These are phyloP conservation scores for Mucor plumbeus DNA, from an alignment of 371 early-diverging fungal genomes.

Conservation along the genomic window DNA sequence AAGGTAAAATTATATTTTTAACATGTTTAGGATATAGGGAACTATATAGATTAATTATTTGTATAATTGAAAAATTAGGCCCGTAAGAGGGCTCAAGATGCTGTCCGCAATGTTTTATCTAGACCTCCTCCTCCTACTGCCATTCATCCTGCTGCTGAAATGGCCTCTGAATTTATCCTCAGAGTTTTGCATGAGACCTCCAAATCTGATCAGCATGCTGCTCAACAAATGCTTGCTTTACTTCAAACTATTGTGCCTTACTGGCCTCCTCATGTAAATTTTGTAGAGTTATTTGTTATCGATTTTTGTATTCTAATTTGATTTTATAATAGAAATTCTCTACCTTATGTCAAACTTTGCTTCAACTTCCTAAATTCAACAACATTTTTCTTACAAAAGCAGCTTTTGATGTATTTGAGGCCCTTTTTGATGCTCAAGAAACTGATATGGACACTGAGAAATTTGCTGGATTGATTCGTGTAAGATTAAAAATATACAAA, in stretches of 20 bases:
- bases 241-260: slow-evolving; percentile 74
- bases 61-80: slow-evolving; percentile 20
- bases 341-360: slow-evolving; percentile 74
- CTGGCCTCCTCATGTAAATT: slow-evolving; percentile 72
- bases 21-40: too few species aligned
- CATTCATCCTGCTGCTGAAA: slow-evolving; percentile 80
- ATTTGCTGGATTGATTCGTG: slow-evolving; percentile 52
- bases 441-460: slow-evolving; percentile 65
- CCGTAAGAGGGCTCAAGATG: slow-evolving; percentile 88
- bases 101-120: slow-evolving; percentile 69
- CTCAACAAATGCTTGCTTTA: slow-evolving; percentile 80
- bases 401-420: slow-evolving; percentile 82
- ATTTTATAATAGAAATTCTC: slow-evolving; percentile 51
- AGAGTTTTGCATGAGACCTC: slow-evolving; percentile 72
- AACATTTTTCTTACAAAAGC: slow-evolving; percentile 82
- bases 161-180: slow-evolving; percentile 76
- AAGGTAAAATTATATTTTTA: slow-evolving; percentile 60
- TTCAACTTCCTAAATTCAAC: slow-evolving; percentile 84
- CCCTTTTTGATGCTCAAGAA: slow-evolving; percentile 62
- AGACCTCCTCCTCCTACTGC: slow-evolving; percentile 77
- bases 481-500: slow-evolving; percentile 17
- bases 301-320: not conserved
- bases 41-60: not conserved
- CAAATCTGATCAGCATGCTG: slow-evolving; percentile 68
- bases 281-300: too few species aligned